Base-by-base conservation (phyloP, 2,329 filamentous ascomycete genomes). In the Metarhizium brunneum region DNA sequence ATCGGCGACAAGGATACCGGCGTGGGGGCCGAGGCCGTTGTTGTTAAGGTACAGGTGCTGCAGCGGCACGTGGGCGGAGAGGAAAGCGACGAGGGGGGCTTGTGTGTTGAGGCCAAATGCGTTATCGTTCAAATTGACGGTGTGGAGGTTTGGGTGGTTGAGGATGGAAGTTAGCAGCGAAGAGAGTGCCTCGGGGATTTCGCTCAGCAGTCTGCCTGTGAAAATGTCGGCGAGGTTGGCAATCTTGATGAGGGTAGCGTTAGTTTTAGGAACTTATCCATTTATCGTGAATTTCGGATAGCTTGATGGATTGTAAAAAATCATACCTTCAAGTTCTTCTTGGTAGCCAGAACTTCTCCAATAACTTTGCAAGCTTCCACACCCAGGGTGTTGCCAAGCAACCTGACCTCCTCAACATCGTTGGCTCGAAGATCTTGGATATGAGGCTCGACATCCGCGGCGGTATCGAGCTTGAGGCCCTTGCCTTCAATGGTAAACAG, bases 181-280 rank as follows among this genome's bases (percentile, higher is more conserved):
- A 49, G 88, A 88, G 54, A 99, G 83, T 7, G 94, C 92, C 61
- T 87, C 86, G 50, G 94, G 94, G 60, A 99, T 99, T 71, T 99
- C 94, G 71, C 85, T 88, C 60, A 97, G 84, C 49, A 97, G 83
- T 62, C 94, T 90, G 36, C 89, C 90, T 57, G 94, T 99, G 77
- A 97, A 99, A 77, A 99, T 96, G 71, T 99, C 94, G 71, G 92
- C 92, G 56, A 99, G 80, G 74, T 96, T 95, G 67, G 89, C 92
- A 66, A 86, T 77, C 84, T 86, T 64, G 38, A 56, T 38, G 50
- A 42, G 38, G 53, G 32, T 50, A 32, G 11, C 20, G 40, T 48
- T 30, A n/a, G 45, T 25, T 47, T 45, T 6, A 10, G 7, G 2
- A 45, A 20, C 6, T 45, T 6, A 20, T 11, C 6, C n/a, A 11